Evolutionary conservation across 2,329 filamentous ascomycete genomes (phyloP).

Genomic region (Neofusicoccum laricinum): DNA sequence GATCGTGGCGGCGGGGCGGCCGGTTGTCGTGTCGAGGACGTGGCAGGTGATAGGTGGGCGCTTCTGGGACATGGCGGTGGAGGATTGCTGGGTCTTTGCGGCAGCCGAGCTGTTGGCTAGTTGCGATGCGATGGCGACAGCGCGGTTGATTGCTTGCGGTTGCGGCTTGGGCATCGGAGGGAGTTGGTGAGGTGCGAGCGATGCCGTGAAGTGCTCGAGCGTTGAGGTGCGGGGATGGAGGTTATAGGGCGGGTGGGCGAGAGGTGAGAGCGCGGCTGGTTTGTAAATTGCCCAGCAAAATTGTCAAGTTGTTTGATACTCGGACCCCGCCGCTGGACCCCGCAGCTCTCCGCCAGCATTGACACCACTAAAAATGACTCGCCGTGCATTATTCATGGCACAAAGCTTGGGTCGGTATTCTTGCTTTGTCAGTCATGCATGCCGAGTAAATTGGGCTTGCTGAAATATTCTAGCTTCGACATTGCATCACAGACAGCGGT

Average conservation of each 20-base stretch:
- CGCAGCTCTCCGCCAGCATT: conserved; percentile 8
- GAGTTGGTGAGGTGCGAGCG: not conserved
- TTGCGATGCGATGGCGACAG: conserved; percentile 6
- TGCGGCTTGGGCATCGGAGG: conserved; percentile 11
- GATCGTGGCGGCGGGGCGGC: conserved; percentile 65
- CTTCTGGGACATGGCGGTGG: conserved; percentile 14
- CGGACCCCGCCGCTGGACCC: conserved; percentile 8
- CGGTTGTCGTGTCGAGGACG: conserved; percentile 77
- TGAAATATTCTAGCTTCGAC: not conserved
- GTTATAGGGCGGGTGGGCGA: not conserved
- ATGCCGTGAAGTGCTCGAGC: not conserved
- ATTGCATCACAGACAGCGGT: not conserved
- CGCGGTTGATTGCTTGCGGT: conserved; percentile 10
- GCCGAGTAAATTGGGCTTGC: not conserved
- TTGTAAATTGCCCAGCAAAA: conserved; percentile 3
- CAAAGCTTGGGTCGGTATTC: not conserved
- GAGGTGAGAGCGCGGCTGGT: not conserved
- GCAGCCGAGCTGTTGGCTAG: conserved; percentile 5
- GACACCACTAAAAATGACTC: not conserved
- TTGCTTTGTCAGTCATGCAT: conserved; percentile 7
- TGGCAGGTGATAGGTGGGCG: conserved; percentile 73
- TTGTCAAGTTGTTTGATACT: not conserved
- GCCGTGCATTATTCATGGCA: not conserved
- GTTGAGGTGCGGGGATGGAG: not conserved
- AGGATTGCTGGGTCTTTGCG: not conserved